Evolutionary conservation across 2,329 filamentous ascomycete species (phyloP), one percentile per base, ranked within the genome.

Genomic region (Lecanicillium sp.): DNA sequence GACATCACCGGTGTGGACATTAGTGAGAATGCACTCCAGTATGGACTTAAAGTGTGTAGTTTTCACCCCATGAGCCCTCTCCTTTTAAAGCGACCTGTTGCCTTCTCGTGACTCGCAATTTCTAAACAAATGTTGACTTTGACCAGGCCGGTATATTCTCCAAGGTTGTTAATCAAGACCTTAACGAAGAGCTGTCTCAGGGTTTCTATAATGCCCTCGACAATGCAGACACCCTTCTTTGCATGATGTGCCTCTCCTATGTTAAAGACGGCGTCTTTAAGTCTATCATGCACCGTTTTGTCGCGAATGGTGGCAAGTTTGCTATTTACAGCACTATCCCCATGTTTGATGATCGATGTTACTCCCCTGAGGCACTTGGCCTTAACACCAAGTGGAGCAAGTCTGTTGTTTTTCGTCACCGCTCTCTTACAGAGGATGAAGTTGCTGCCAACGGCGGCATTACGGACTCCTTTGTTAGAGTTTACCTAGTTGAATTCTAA

Each of bases 1-100:
- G 35, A 37, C 12, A 37, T 37, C 35, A 37, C 35, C 15, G 35
- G 27, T 18, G 35, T 37, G 25, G 35, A 37, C 14, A 37, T 37
- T 11, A 37, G 27, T 20, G 35, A 36, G 15, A 36, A 36, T 29
- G 34, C 22, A 3, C 34, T 36, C 13, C 34, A 36, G n/a, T 36
- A 29, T 36, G 34, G 34, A 13, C 25, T 36, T 4, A 29, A 36
- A 22, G 34, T 36, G 18, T 14, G 22, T 12, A 11, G 12, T 17
- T 32, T 11, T 17, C 8, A 6, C 14, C 29, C n/a, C 29, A 13
- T 9, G 29, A 13, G 14, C 29, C n/a, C n/a, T n/a, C n/a, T n/a
- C n/a, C n/a, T n/a, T n/a, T n/a, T n/a, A n/a, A n/a, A n/a, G n/a
- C n/a, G n/a, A n/a, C n/a, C n/a, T n/a, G n/a, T n/a, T 25, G 6